phyloP scores from a whole-genome alignment of 2,329 filamentous ascomycete species.

The Diplocarpon mali region DNA sequence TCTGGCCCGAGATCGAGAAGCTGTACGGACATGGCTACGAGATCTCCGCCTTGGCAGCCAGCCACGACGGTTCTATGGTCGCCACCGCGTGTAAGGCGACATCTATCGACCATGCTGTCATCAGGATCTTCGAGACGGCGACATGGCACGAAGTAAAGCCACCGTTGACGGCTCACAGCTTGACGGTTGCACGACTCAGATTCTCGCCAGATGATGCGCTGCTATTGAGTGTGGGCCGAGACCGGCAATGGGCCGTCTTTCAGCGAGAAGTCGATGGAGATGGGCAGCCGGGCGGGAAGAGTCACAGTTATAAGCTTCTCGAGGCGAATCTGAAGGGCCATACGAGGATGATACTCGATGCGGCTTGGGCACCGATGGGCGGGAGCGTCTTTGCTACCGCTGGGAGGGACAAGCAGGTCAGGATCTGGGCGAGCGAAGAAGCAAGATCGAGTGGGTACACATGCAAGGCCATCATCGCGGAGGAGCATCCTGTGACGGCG shows the following conservation, averaged over 20 bases:
- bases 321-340: conserved; percentile 75
- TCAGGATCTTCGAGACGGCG: conserved; percentile 78
- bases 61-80: conserved; percentile 61
- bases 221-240: conserved; percentile 80
- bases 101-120: conserved; percentile 86
- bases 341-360: conserved; percentile 82
- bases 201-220: conserved; percentile 67
- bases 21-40: conserved; percentile 97
- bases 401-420: conserved; percentile 77
- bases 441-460: conserved; percentile 11
- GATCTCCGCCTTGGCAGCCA: conserved; percentile 76
- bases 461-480: conserved; percentile 36
- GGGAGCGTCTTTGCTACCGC: conserved; percentile 64
- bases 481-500: conserved; percentile 55
- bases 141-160: conserved; percentile 83
- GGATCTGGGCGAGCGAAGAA: conserved; percentile 46
- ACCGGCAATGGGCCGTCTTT: conserved; percentile 86
- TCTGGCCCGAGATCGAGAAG: conserved; percentile 95
- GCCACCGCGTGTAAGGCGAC: conserved; percentile 91
- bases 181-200: conserved; percentile 73
- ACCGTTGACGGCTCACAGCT: conserved; percentile 69
- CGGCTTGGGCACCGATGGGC: conserved; percentile 57
- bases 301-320: conserved; percentile 41
- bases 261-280: conserved; percentile 31
- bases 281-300: conserved; percentile 16